phyloP scores from a whole-genome alignment of 1,139 yeast species.

The Kodamaea sp. region DNA sequence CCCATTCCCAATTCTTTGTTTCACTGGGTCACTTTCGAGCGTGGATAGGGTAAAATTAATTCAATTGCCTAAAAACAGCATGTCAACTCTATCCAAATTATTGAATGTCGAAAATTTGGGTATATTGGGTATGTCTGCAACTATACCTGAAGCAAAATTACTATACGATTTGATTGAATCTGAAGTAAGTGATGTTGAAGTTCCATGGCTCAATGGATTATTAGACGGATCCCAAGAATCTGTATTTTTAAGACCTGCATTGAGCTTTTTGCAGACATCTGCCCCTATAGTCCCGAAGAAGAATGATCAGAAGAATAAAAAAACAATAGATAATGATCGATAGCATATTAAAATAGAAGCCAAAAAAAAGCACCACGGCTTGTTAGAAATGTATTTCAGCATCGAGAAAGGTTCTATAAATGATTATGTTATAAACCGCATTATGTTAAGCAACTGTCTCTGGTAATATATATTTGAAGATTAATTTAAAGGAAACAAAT shows the following conservation, averaged over 20 bases:
- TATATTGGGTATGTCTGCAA: constrained; percentile 28
- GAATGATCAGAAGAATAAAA: constrained; percentile 21
- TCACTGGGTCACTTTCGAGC: constrained; percentile 36
- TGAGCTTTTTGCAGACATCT: constrained; percentile 38
- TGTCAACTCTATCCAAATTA: constrained; percentile 31
- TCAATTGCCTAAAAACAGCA: constrained; percentile 50
- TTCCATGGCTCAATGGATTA: constrained; percentile 44
- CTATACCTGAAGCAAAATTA: constrained; percentile 23
- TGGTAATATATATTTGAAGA: too few species aligned
- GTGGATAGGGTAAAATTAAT: constrained; percentile 43
- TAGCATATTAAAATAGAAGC: too few species aligned
- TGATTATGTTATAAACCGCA: too few species aligned
- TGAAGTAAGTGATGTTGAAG: constrained; percentile 34
- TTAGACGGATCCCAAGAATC: constrained; percentile 15
- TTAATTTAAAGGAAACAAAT: too few species aligned
- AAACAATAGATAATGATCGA: neutral
- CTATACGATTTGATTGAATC: constrained; percentile 30
- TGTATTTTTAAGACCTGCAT: constrained; percentile 29
- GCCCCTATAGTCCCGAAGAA: constrained; percentile 35
- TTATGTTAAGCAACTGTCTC: too few species aligned
- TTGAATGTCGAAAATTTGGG: constrained; percentile 27
- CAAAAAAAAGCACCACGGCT: too few species aligned
- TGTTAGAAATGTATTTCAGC: too few species aligned
- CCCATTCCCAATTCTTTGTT: constrained; percentile 52
- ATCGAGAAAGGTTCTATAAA: too few species aligned